phyloP scores from a whole-genome alignment of 1,284 basidiomycete genomes.

The Salmacisia buchloeana region DNA sequence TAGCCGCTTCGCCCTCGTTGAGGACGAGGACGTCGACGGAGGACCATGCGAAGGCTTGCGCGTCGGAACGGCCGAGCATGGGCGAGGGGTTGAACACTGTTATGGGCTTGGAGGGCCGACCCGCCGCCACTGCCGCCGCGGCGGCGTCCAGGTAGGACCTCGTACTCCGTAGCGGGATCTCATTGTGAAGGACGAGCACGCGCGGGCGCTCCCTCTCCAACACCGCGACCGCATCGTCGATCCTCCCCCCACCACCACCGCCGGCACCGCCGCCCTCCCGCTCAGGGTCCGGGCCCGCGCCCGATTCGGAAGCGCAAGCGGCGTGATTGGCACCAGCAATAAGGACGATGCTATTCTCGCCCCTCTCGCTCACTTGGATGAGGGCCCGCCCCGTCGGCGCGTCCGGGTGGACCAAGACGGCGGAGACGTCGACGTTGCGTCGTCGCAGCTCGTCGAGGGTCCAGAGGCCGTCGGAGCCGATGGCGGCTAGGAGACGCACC shows the following conservation, averaged over 20 bases:
- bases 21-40: constrained; percentile 56
- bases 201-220: constrained; percentile 25
- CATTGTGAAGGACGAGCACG: constrained; percentile 59
- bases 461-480: constrained; percentile 45
- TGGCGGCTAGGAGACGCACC: constrained; percentile 32
- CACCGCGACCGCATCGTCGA: constrained; percentile 20
- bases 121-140: constrained; percentile 9
- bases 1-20: constrained; percentile 56
- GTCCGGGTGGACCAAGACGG: constrained; percentile 25
- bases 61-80: constrained; percentile 53
- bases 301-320: too few species aligned
- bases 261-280: too few species aligned
- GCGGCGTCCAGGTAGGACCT: constrained; percentile 49
- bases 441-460: constrained; percentile 36
- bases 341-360: constrained; percentile 48
- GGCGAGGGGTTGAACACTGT: constrained; percentile 59
- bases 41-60: constrained; percentile 54
- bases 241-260: too few species aligned
- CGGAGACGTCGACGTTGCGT: constrained; percentile 26
- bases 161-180: constrained; percentile 57
- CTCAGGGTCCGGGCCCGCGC: too few species aligned
- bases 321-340: constrained; percentile 45
- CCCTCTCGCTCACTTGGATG: constrained; percentile 44
- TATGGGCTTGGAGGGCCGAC: constrained; percentile 8
- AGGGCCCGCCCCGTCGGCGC: constrained; percentile 44